Evolutionary conservation across 148 eudicot genomes (phyloP).

Genomic region (Selenicereus undatus): DNA sequence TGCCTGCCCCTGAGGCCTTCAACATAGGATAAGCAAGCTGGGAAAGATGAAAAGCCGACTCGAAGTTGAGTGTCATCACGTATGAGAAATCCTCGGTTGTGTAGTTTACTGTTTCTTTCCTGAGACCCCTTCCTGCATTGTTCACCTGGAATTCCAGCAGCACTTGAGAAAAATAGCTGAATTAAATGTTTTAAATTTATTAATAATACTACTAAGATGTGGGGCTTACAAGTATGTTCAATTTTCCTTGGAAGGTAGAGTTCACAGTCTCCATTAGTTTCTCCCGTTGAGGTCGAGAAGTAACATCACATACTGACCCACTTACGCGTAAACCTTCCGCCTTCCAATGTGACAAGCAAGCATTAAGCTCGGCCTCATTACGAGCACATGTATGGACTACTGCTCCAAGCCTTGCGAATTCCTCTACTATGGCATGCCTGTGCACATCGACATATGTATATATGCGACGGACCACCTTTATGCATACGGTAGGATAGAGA

Average conservation of each 20-base stretch:
- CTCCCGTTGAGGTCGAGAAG: slow-evolving; percentile 8
- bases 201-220: no score
- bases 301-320: slow-evolving; percentile 18
- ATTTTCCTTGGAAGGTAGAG: slow-evolving; percentile 5
- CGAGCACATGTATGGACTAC: slow-evolving; percentile 16
- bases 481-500: neutral
- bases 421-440: slow-evolving; percentile 20
- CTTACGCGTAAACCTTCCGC: slow-evolving; percentile 12
- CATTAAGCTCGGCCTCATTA: slow-evolving; percentile 6
- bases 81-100: neutral
- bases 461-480: no score
- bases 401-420: slow-evolving; percentile 9
- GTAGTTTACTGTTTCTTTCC: neutral
- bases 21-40: slow-evolving; percentile 3
- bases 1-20: neutral
- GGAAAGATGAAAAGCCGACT: slow-evolving; percentile 2
- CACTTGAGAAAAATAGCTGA: no score
- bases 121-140: neutral
- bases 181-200: no score
- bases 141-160: neutral
- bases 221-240: slow-evolving; percentile 14
- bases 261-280: slow-evolving; percentile 11
- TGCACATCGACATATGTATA: no score
- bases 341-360: slow-evolving; percentile 13
- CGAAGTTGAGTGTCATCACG: neutral